Conservation (phyloP, 2,329 filamentous ascomycete genomes). For the Neonectria hederae region DNA sequence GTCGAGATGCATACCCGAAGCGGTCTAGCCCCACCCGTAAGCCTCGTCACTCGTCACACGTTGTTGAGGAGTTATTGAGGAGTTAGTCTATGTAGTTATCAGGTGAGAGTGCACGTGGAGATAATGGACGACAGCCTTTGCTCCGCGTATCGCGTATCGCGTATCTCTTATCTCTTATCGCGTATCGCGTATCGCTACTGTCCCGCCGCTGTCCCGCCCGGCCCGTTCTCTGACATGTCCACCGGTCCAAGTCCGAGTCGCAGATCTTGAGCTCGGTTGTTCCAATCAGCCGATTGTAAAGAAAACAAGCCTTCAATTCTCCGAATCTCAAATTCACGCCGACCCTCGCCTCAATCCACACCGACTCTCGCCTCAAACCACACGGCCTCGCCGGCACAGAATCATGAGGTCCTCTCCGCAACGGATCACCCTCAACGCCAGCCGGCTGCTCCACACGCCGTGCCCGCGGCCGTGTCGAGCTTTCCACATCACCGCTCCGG, state of each 20-base stretch:
- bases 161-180: no score
- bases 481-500: conserved; percentile 59
- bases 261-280: neutral
- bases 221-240: neutral
- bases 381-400: conserved; percentile 33
- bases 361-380: conserved; percentile 15
- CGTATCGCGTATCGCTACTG: neutral
- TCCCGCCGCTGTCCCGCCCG: neutral
- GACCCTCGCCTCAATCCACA: neutral
- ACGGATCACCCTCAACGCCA: conserved; percentile 46
- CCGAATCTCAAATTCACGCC: conserved; percentile 4
- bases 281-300: neutral
- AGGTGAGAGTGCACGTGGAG: conserved; percentile 28
- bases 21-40: conserved; percentile 32
- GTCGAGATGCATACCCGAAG: conserved; percentile 38
- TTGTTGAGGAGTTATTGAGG: neutral
- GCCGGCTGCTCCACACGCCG: conserved; percentile 44
- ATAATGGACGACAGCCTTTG: conserved; percentile 9
- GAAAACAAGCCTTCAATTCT: conserved; percentile 10
- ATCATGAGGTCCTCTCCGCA: conserved; percentile 48
- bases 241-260: neutral
- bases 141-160: neutral
- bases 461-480: conserved; percentile 45
- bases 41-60: conserved; percentile 28
- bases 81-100: neutral